A percentile compares a stretch with the other conserved stretches of the same genome.
Evolutionary conservation across 148 eudicot genomes (phyloP).

Genomic region (Fagopyrum homotropicum): DNA sequence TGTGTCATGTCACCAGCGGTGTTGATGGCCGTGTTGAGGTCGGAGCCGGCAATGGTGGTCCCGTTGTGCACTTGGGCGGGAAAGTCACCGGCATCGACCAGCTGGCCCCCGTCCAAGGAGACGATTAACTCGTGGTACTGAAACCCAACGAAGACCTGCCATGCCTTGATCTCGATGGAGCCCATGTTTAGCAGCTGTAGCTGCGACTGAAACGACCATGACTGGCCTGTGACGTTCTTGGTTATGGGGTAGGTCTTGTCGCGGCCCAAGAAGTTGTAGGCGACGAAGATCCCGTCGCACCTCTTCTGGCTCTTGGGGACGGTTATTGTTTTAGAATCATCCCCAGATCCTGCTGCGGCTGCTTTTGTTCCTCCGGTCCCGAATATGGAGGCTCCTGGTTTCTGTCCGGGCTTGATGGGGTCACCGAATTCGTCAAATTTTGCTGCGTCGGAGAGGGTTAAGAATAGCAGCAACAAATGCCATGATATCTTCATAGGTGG

Average conservation of each 20-base stretch:
- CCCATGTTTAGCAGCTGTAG: constrained; percentile 36
- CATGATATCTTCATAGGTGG: constrained; percentile 23
- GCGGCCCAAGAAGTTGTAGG: constrained; percentile 33
- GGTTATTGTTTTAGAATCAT: neutral
- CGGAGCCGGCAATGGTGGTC: constrained; percentile 39
- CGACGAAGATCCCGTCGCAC: constrained; percentile 40
- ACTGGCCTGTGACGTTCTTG: constrained; percentile 45
- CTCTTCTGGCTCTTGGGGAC: constrained; percentile 19
- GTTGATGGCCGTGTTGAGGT: constrained; percentile 49
- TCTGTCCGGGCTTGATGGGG: constrained; percentile 3
- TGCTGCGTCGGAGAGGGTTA: neutral
- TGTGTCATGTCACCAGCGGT: constrained; percentile 49
- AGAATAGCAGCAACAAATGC: neutral
- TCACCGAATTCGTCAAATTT: constrained; percentile 13
- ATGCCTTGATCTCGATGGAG: constrained; percentile 33
- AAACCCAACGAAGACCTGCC: constrained; percentile 23
- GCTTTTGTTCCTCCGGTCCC: neutral
- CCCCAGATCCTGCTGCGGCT: neutral
- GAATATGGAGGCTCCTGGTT: neutral
- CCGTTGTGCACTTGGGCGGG: constrained; percentile 44
- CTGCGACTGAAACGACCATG: constrained; percentile 45
- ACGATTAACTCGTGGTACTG: constrained; percentile 18
- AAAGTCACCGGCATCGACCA: constrained; percentile 33
- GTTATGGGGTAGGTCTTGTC: constrained; percentile 37
- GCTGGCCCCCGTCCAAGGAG: constrained; percentile 30